These are phyloP conservation scores for Myxozyma geophila DNA, from an alignment of 805 yeast species.

Conservation along the genomic window DNA sequence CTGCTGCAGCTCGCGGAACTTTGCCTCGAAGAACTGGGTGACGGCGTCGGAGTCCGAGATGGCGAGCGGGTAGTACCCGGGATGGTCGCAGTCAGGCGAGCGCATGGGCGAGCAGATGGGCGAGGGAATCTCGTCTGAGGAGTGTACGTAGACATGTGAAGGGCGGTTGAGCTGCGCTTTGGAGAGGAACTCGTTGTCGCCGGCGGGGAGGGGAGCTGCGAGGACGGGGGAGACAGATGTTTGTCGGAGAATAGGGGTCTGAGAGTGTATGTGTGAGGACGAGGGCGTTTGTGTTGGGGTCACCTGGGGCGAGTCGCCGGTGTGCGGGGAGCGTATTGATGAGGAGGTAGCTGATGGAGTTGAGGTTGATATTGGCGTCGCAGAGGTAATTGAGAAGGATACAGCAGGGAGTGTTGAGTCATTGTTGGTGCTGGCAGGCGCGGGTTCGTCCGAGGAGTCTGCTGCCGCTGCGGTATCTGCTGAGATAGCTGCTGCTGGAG, in stretches of 20 bases:
- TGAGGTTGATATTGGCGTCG: not conserved
- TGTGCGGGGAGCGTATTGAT: not conserved
- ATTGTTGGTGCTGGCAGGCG: too few species aligned
- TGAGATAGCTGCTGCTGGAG: too few species aligned
- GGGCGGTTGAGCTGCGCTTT: conserved; percentile 24
- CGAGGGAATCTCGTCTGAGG: conserved; percentile 12
- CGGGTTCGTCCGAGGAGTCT: not conserved
- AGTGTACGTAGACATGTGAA: conserved; percentile 8
- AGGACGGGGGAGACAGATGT: not conserved
- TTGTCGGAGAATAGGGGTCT: not conserved
- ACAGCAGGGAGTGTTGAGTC: too few species aligned
- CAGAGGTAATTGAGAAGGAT: not conserved
- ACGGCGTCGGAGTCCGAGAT: conserved; percentile 18
- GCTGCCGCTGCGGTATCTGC: not conserved
- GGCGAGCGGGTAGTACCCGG: conserved; percentile 22
- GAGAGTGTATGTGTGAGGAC: too few species aligned
- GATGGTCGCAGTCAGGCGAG: not conserved
- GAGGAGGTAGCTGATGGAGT: not conserved
- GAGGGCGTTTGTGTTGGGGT: too few species aligned
- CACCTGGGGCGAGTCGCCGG: too few species aligned
- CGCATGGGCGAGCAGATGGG: not conserved
- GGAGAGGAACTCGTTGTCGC: conserved; percentile 13
- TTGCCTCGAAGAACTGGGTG: conserved; percentile 22
- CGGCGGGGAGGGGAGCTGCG: not conserved
- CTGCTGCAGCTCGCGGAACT: conserved; percentile 50